Evolutionary conservation across 768 basidiomycete species (phyloP).

Genomic region (Amyloporia xantha): DNA sequence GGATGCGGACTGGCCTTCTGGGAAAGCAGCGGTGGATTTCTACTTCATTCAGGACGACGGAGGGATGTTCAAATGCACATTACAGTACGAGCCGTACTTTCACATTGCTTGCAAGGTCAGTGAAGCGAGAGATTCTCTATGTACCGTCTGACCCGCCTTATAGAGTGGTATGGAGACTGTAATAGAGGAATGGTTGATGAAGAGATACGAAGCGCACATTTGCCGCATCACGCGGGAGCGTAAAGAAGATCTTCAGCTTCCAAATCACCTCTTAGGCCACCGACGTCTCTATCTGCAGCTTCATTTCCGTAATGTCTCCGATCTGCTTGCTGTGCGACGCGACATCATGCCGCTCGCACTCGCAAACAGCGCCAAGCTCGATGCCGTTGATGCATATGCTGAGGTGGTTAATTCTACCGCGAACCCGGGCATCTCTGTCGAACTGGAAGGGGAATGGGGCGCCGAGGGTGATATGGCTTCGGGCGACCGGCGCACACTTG

Average conservation of each 20-base stretch:
- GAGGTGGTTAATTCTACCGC: constrained; percentile 86
- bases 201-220: constrained; percentile 86
- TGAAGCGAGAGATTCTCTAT: not conserved
- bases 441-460: constrained; percentile 59
- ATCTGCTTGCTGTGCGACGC: constrained; percentile 80
- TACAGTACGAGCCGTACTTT: constrained; percentile 93
- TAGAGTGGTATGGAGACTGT: constrained; percentile 81
- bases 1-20: constrained; percentile 77
- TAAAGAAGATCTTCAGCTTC: constrained; percentile 92
- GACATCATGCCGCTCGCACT: constrained; percentile 87
- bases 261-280: constrained; percentile 97
- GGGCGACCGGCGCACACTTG: constrained; percentile 20
- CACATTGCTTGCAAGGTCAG: constrained; percentile 85
- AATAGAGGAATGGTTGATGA: constrained; percentile 94
- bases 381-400: constrained; percentile 95
- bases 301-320: constrained; percentile 88
- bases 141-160: not conserved
- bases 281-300: constrained; percentile 83
- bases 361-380: constrained; percentile 86
- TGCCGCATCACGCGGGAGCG: constrained; percentile 69
- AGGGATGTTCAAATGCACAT: constrained; percentile 90
- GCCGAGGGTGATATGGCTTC: constrained; percentile 35
- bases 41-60: constrained; percentile 99
- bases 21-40: constrained; percentile 87
- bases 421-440: constrained; percentile 55